phyloP scores from a whole-genome alignment of 257 asterid species.

The Gynochthodes officinalis region DNA sequence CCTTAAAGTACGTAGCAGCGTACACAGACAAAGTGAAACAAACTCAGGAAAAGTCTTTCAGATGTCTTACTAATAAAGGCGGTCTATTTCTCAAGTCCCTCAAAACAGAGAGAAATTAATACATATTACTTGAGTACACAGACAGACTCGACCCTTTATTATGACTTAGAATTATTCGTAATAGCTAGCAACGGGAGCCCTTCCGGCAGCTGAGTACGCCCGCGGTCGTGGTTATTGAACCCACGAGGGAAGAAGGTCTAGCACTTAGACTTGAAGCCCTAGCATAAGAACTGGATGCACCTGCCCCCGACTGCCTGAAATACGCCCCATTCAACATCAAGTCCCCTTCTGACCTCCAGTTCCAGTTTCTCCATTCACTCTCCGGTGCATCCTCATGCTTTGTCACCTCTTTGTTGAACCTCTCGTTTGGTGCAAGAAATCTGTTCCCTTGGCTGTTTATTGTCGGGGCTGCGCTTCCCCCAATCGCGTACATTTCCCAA shows the following conservation, averaged over 20 bases:
- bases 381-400: slow-evolving; percentile 90
- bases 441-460: slow-evolving; percentile 82
- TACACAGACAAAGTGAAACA: not conserved
- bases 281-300: slow-evolving; percentile 48
- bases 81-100: too few species aligned
- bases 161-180: too few species aligned
- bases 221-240: slow-evolving; percentile 50
- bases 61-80: too few species aligned
- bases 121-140: too few species aligned
- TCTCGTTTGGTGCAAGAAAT: slow-evolving; percentile 62
- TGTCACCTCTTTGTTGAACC: slow-evolving; percentile 65
- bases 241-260: slow-evolving; percentile 63
- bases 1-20: not conserved
- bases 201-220: slow-evolving; percentile 60
- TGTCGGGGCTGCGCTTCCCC: slow-evolving; percentile 87
- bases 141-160: too few species aligned
- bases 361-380: slow-evolving; percentile 75
- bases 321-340: slow-evolving; percentile 81
- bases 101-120: too few species aligned
- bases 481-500: slow-evolving; percentile 92
- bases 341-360: slow-evolving; percentile 88
- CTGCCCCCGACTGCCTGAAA: slow-evolving; percentile 66
- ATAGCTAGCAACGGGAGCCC: slow-evolving; percentile 51
- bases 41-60: not conserved
- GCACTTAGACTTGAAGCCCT: slow-evolving; percentile 83